Percentiles rank a stretch among this genome's conserved stretches.
These are phyloP conservation scores for Artomyces pyxidatus DNA, from an alignment of 768 basidiomycete species.

Conservation along the genomic window DNA sequence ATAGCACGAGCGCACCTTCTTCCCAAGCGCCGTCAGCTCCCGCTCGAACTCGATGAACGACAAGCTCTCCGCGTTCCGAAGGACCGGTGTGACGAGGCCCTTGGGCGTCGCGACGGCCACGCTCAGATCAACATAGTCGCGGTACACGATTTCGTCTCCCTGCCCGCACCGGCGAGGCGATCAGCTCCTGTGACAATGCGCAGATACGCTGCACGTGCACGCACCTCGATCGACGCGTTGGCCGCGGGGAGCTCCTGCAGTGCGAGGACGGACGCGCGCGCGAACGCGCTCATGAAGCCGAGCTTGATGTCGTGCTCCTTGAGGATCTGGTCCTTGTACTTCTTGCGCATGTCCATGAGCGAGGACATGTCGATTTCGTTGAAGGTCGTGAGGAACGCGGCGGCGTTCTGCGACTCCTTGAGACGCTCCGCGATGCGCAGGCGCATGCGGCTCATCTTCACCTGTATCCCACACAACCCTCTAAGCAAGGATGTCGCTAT, in stretches of 20 bases:
- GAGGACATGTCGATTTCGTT: conserved; percentile 99
- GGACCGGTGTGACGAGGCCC: conserved; percentile 93
- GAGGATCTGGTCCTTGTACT: conserved; percentile 86
- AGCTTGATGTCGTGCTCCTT: conserved; percentile 94
- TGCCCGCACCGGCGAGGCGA: background rate
- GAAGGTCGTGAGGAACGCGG: conserved; percentile 95
- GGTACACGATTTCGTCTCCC: conserved; percentile 88
- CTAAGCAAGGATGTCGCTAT: too few species aligned
- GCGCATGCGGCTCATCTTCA: conserved; percentile 99
- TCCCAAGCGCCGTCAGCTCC: conserved; percentile 84
- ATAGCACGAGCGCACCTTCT: conserved; percentile 49
- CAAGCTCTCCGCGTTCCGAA: conserved; percentile 84
- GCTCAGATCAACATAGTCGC: conserved; percentile 86
- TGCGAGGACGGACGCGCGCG: conserved; percentile 76
- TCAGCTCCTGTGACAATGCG: conserved; percentile 20
- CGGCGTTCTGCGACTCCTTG: conserved; percentile 96
- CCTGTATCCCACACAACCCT: too few species aligned
- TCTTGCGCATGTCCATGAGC: conserved; percentile 81
- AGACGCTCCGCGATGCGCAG: conserved; percentile 93
- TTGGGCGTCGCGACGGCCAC: conserved; percentile 97
- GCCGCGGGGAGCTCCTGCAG: conserved; percentile 89
- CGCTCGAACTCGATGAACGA: conserved; percentile 86
- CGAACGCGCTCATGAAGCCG: conserved; percentile 97
- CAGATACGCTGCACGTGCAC: conserved; percentile 12
- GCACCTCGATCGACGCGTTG: conserved; percentile 81